Evolutionary conservation across 2,329 filamentous ascomycete species (phyloP).

Genomic region (Diplodia scrobiculata): DNA sequence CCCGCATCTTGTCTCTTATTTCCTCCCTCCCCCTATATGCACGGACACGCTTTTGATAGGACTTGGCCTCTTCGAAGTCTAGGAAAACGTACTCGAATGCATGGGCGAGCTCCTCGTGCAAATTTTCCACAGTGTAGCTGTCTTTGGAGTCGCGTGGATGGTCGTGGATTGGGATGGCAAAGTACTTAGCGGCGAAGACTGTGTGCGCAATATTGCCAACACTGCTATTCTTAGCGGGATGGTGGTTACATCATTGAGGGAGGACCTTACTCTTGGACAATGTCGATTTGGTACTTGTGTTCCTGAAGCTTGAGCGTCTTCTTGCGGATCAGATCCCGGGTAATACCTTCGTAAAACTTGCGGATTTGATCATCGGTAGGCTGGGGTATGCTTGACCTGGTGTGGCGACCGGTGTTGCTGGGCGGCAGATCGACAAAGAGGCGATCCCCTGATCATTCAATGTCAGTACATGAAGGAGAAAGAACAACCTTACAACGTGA

Average conservation of each 20-base stretch:
- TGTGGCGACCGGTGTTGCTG: constrained; percentile 29
- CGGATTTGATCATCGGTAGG: constrained; percentile 32
- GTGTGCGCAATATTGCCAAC: constrained; percentile 40
- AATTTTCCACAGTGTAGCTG: constrained; percentile 34
- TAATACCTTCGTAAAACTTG: constrained; percentile 33
- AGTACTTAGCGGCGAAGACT: constrained; percentile 37
- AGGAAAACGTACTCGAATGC: constrained; percentile 41
- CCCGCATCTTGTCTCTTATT: constrained; percentile 6
- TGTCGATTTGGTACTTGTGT: constrained; percentile 40
- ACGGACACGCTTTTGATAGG: constrained; percentile 31
- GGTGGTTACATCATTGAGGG: background rate
- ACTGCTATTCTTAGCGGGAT: background rate
- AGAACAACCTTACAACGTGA: background rate
- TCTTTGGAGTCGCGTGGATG: constrained; percentile 29
- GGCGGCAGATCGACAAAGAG: background rate
- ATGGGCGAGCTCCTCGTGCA: constrained; percentile 37
- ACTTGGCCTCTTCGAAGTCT: constrained; percentile 36
- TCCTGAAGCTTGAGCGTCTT: constrained; percentile 37
- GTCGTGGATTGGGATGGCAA: constrained; percentile 35
- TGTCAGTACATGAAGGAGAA: background rate
- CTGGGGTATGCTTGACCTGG: constrained; percentile 30
- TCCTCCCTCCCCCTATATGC: constrained; percentile 21
- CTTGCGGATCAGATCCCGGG: constrained; percentile 37
- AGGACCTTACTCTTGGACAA: constrained; percentile 31
- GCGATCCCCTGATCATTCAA: background rate